Evolutionary conservation across 2,329 filamentous ascomycete species (phyloP).

Genomic region (Colletotrichum musicola): DNA sequence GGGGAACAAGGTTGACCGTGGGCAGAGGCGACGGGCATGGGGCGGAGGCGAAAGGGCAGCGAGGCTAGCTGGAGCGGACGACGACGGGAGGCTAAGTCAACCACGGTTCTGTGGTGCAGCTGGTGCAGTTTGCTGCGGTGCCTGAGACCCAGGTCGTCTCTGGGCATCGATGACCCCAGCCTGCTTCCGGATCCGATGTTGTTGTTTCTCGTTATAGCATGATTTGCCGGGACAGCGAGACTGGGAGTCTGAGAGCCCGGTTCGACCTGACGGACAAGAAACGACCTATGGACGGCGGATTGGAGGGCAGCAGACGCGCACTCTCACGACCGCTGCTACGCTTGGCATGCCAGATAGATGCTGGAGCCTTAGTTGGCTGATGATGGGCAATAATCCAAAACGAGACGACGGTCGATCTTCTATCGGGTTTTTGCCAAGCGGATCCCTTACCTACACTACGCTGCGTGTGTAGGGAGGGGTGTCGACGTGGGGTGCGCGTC

Average conservation of each 20-base stretch:
- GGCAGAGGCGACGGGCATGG: constrained; percentile 13
- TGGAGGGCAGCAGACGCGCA: constrained; percentile 1
- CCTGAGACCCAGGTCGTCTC: constrained; percentile 35
- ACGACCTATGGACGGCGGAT: constrained; percentile 5
- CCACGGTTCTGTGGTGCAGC: constrained; percentile 20
- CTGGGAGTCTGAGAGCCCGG: constrained; percentile 37
- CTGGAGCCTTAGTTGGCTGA: constrained; percentile 7
- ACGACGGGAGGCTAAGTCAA: constrained; percentile 21
- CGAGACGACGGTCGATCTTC: constrained; percentile 37
- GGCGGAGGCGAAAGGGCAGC: constrained; percentile 9
- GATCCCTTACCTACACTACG: too few relatives aligned
- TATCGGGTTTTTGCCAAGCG: constrained; percentile 25
- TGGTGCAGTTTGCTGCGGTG: constrained; percentile 11
- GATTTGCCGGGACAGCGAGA: constrained; percentile 35
- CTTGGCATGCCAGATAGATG: constrained; percentile 17
- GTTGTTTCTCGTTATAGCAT: constrained; percentile 33
- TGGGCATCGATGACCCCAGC: constrained; percentile 27
- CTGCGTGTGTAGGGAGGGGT: not conserved
- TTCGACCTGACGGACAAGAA: constrained; percentile 33
- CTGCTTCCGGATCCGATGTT: constrained; percentile 22
- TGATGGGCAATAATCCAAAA: constrained; percentile 31
- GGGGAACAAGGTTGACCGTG: constrained; percentile 26
- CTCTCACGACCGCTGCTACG: not conserved
- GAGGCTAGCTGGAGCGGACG: not conserved
- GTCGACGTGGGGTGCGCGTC: constrained; percentile 29